Evolutionary conservation across 2,329 filamentous ascomycete species (phyloP).

Genomic region (Cytospora piceicola): DNA sequence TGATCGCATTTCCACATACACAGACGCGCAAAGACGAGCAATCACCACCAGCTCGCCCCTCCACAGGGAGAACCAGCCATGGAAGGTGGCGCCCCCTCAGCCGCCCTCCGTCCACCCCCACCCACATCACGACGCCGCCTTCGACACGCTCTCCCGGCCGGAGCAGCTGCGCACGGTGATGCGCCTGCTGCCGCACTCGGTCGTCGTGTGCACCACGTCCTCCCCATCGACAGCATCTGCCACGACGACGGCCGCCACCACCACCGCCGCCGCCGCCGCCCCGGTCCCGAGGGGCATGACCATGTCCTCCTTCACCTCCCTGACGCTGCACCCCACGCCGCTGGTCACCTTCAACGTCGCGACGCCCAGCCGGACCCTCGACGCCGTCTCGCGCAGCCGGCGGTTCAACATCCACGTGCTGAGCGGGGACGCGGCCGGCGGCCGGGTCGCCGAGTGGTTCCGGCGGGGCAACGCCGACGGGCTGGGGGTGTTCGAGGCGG

Average conservation of each 20-base stretch:
- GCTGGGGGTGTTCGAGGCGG: constrained; percentile 43
- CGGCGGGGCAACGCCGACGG: constrained; percentile 51
- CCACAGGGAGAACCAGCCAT: constrained; percentile 28
- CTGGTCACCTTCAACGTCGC: constrained; percentile 62
- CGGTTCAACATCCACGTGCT: constrained; percentile 62
- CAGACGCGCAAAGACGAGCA: constrained; percentile 5
- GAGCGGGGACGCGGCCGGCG: constrained; percentile 51
- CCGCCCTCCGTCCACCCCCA: constrained; percentile 44
- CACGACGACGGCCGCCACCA: background rate
- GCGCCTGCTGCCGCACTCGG: constrained; percentile 58
- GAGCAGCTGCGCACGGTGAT: constrained; percentile 57
- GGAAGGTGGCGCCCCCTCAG: constrained; percentile 39
- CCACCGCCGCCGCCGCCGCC: background rate
- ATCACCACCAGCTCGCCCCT: constrained; percentile 6
- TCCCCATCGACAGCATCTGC: constrained; percentile 7
- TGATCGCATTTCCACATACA: background rate
- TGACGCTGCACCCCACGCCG: constrained; percentile 56
- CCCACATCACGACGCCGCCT: constrained; percentile 26
- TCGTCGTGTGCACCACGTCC: constrained; percentile 58
- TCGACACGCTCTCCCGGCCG: constrained; percentile 39
- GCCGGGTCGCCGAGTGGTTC: constrained; percentile 56
- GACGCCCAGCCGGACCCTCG: constrained; percentile 58
- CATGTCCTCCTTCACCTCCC: constrained; percentile 62
- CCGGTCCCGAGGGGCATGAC: constrained; percentile 53
- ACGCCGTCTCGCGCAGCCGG: constrained; percentile 50